Conservation (phyloP, 164 flowering plant species). For the Tetrastigma voinierianum region DNA sequence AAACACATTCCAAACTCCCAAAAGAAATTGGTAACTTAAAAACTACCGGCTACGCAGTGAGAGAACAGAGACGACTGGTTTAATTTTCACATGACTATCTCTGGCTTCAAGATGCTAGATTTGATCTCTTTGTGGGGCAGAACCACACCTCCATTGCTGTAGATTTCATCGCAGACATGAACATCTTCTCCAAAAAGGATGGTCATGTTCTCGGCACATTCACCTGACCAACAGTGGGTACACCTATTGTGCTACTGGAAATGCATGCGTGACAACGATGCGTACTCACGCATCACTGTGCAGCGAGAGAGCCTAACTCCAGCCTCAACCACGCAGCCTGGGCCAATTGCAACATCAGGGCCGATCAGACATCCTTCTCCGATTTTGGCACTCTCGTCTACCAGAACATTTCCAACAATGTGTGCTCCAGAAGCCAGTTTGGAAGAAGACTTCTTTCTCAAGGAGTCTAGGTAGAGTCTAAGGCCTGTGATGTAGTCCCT, state of each 20-base stretch:
- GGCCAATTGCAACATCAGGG: conserved; percentile 96
- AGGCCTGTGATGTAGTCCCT: conserved; percentile 91
- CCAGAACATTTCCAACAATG: conserved; percentile 84
- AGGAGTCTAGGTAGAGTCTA: conserved; percentile 78
- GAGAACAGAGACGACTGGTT: no score
- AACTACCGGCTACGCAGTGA: neutral
- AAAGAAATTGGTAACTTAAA: neutral
- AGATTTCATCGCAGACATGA: conserved; percentile 87
- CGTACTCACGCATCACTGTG: conserved; percentile 90
- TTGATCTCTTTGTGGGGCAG: conserved; percentile 98
- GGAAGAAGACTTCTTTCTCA: conserved; percentile 70
- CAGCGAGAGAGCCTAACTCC: conserved; percentile 97
- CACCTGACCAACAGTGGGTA: conserved; percentile 97
- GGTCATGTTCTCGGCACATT: conserved; percentile 97
- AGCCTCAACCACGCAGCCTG: conserved; percentile 89
- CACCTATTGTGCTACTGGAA: conserved; percentile 95
- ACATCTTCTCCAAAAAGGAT: conserved; percentile 98
- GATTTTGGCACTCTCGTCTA: conserved; percentile 81
- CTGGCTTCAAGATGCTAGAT: conserved; percentile 90
- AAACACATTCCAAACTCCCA: conserved; percentile 1
- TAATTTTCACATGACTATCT: conserved; percentile 86
- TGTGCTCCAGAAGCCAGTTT: conserved; percentile 65
- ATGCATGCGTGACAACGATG: conserved; percentile 86
- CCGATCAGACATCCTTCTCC: conserved; percentile 97
- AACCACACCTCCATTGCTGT: conserved; percentile 97